Evolutionary conservation across 495 filamentous ascomycete species (phyloP).

Genomic region (Lichenothelia convexa): DNA sequence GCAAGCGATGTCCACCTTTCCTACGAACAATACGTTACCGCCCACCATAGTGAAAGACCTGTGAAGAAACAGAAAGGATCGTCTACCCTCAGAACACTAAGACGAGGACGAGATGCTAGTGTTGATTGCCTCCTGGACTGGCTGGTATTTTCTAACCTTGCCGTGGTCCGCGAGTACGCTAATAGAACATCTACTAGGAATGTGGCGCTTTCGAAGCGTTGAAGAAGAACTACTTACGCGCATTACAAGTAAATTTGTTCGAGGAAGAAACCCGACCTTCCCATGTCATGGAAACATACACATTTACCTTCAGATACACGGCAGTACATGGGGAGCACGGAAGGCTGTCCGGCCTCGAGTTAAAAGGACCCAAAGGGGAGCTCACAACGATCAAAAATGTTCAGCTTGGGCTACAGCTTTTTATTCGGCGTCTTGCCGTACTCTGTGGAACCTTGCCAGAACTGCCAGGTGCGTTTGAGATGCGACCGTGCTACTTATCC

Average conservation of each 20-base stretch:
- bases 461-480: slow-evolving; percentile 23
- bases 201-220: slow-evolving; percentile 30
- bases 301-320: slow-evolving; percentile 31
- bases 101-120: slow-evolving; percentile 14
- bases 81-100: slow-evolving; percentile 22
- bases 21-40: slow-evolving; percentile 15
- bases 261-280: slow-evolving; percentile 20
- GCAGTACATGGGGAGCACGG: slow-evolving; percentile 6
- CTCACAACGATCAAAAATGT: slow-evolving; percentile 22
- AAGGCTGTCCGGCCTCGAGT: slow-evolving; percentile 21
- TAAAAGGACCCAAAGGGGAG: slow-evolving; percentile 19
- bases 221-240: slow-evolving; percentile 21
- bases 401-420: slow-evolving; percentile 19
- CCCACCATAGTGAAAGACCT: slow-evolving; percentile 4
- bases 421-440: slow-evolving; percentile 23
- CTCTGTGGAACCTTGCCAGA: slow-evolving; percentile 23
- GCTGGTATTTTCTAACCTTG: slow-evolving; percentile 19
- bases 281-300: slow-evolving; percentile 31
- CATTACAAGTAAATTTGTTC: slow-evolving; percentile 28
- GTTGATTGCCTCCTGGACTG: slow-evolving; percentile 27
- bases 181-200: slow-evolving; percentile 17
- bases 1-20: slow-evolving; percentile 5
- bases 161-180: neutral
- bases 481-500: neutral
- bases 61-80: slow-evolving; percentile 11